Conservation (phyloP, 306 rosid species). For the Prunus davidiana region DNA sequence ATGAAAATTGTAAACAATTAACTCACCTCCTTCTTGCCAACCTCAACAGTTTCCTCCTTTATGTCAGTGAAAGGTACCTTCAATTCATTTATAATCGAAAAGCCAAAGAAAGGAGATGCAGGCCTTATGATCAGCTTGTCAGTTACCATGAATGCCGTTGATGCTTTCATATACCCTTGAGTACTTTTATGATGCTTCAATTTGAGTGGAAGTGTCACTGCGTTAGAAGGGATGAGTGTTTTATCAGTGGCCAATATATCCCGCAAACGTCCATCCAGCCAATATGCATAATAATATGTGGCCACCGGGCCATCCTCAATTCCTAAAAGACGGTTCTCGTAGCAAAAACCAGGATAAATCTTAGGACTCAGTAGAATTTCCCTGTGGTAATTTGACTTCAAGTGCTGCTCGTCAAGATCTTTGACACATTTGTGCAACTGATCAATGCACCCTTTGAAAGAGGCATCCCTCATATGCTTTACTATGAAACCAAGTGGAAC, state of each 20-base stretch:
- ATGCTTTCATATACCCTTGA: neutral
- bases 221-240: neutral
- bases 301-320: neutral
- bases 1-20: too few relatives aligned
- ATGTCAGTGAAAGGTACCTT: neutral
- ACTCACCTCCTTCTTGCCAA: too few relatives aligned
- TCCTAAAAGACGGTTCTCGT: neutral
- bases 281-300: neutral
- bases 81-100: neutral
- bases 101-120: neutral
- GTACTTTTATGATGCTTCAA: too few relatives aligned
- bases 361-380: slow-evolving; percentile 5
- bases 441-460: slow-evolving; percentile 4
- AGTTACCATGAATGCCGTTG: neutral
- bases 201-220: neutral
- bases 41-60: neutral
- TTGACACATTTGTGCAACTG: slow-evolving; percentile 9
- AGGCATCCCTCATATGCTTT: neutral
- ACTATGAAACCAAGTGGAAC: slow-evolving; percentile 7
- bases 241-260: neutral
- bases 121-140: neutral
- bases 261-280: too few relatives aligned
- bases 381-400: neutral
- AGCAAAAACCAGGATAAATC: neutral
- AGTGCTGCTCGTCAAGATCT: neutral